Evolutionary conservation across 2,329 filamentous ascomycete genomes (phyloP).

Genomic region (Hawksworthiomyces lignivorus): DNA sequence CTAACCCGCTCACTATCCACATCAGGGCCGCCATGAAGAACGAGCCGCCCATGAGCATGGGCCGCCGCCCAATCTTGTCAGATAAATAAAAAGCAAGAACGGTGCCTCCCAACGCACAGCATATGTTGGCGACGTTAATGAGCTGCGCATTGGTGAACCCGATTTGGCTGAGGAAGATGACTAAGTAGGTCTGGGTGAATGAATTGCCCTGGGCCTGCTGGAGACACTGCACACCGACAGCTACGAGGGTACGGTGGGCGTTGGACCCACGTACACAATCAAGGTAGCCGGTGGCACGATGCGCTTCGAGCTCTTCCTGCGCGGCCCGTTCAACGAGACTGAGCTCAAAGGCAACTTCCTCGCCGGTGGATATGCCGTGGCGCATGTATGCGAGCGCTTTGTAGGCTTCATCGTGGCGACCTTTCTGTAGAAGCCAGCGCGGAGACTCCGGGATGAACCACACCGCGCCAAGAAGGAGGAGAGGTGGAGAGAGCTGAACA

Average conservation of each 20-base stretch:
- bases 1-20: conserved; percentile 6
- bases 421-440: too few relatives aligned
- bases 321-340: conserved; percentile 11
- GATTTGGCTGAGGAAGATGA: conserved; percentile 18
- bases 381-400: too few relatives aligned
- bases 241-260: conserved; percentile 11
- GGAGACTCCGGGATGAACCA: too few relatives aligned
- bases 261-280: not conserved
- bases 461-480: too few relatives aligned
- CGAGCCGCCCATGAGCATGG: conserved; percentile 10
- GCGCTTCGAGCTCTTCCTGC: conserved; percentile 11
- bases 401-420: too few relatives aligned
- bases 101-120: conserved; percentile 1
- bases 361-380: not conserved
- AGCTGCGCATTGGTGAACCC: conserved; percentile 10
- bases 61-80: conserved; percentile 14
- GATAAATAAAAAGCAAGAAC: conserved; percentile 10
- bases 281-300: conserved; percentile 10
- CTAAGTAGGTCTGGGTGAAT: conserved; percentile 13
- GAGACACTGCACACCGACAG: conserved; percentile 14
- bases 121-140: not conserved
- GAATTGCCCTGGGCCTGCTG: conserved; percentile 14
- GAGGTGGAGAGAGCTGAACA: too few relatives aligned
- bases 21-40: conserved; percentile 10
- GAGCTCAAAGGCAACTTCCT: conserved; percentile 12